Evolutionary conservation across 129 eudicot species (phyloP), one percentile per base, ranked within the genome.

Genomic region (Glebionis coronaria): DNA sequence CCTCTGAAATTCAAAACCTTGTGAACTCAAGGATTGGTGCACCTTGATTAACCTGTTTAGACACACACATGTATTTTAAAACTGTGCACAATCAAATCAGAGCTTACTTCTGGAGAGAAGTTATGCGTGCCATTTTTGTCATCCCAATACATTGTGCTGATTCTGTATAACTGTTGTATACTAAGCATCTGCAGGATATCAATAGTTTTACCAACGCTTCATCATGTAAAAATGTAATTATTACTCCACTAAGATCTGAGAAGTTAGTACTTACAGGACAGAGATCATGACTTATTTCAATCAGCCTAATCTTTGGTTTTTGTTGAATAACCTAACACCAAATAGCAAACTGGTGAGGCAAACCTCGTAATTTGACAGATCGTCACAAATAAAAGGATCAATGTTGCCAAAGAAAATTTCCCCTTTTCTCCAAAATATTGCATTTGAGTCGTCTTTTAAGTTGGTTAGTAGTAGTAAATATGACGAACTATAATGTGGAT

Each of bases 91-190:
- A 47, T 71, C 21, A 51, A 21, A 68, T 15, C 18, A 50, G 69
- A 70, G 53, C 65, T 82, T 79, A 87, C 97, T 61, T 91, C 97
- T 42, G 86, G 87, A 4, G 96, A 75, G 73, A 91, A 83, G 83
- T 87, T 85, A 13, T 88, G 97, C 52, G 95, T 77, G 75, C 97
- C 97, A 80, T 90, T 77, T 78, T 84, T 84, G 80, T 87, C 97
- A 74, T 90, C 97, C 97, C 97, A 91, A 75, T 85, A 91, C 97
- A 91, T 88, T 28, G 96, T 88, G 80, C 97, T 85, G 76, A 91
- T 91, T 83, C 96, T 83, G 76, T 91, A 91, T 60, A 91, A 84
- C 57, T 91, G 96, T 73, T 91, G 97, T 81, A 87, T 84, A 66
- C 92, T 90, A 53, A 91, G 90, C 72, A 85, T 90, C 97, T 91